A percentile compares a stretch with the other conserved stretches of the same genome.
Evolutionary conservation across 1,284 basidiomycete species (phyloP).

Genomic region (Coniophora puteana): DNA sequence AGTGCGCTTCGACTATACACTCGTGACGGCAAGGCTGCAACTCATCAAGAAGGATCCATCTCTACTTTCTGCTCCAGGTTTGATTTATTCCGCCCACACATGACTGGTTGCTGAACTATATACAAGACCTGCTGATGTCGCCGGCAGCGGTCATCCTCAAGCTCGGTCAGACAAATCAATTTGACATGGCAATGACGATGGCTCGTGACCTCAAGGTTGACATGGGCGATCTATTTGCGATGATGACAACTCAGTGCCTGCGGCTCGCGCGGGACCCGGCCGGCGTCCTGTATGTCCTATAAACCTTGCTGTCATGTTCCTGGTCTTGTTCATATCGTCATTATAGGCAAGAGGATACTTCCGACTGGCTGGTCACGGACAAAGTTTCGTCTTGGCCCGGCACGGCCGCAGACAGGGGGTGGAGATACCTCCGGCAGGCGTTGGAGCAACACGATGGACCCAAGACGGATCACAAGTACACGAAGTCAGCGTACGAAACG

Average conservation of each 20-base stretch:
- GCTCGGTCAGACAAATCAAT: slow-evolving; percentile 77
- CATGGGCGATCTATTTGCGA: slow-evolving; percentile 82
- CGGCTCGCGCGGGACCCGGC: slow-evolving; percentile 62
- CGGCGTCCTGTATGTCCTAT: slow-evolving; percentile 49
- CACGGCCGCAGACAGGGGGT: slow-evolving; percentile 75
- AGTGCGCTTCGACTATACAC: slow-evolving; percentile 81
- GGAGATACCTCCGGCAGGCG: slow-evolving; percentile 83
- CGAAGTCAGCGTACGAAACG: slow-evolving; percentile 73
- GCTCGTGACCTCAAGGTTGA: slow-evolving; percentile 80
- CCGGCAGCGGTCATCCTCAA: slow-evolving; percentile 76
- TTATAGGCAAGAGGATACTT: slow-evolving; percentile 58
- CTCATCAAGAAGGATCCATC: slow-evolving; percentile 61
- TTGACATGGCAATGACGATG: slow-evolving; percentile 76
- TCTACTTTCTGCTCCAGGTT: slow-evolving; percentile 45
- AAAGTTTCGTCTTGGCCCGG: slow-evolving; percentile 83
- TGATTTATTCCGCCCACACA: slow-evolving; percentile 24
- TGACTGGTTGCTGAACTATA: slow-evolving; percentile 11
- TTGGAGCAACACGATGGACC: slow-evolving; percentile 76
- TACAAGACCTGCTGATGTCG: slow-evolving; percentile 59
- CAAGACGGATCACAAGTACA: slow-evolving; percentile 73
- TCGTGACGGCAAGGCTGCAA: slow-evolving; percentile 78
- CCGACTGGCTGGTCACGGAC: slow-evolving; percentile 81
- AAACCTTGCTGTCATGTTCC: slow-evolving; percentile 8
- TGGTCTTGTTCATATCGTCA: slow-evolving; percentile 12
- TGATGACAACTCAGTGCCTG: slow-evolving; percentile 78